Base-by-base conservation (phyloP, 176 grass and related monocot genomes). In the Cenchrus fungigraminus region DNA sequence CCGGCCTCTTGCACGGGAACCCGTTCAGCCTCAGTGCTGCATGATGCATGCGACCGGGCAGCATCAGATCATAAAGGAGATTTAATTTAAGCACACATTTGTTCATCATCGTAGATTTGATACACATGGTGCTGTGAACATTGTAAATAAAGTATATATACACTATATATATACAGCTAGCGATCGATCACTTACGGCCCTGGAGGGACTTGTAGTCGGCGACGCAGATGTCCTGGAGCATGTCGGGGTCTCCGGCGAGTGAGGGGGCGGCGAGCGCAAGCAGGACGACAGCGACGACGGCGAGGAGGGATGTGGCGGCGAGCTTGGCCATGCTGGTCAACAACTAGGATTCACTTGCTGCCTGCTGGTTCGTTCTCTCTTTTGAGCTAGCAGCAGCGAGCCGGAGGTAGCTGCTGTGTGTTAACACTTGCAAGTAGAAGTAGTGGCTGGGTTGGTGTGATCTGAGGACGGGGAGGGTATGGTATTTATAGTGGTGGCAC, bases 161-260 rank as follows among this genome's bases (percentile, higher is more conserved):
- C 22, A 25, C 22, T 25, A 2, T 51, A 53, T 15, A 19, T 56
- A 19, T 20, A 60, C 19, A 59, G 19, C n/a, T 6, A 19, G 42
- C 5, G 55, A 32, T 44, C 11, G 1, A n/a, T 44, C 6, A 87
- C 88, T 90, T 90, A 97, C 94, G 83, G 83, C 88, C 88, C 9
- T 86, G 0, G 1, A 90, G 54, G 9, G 94, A 88, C n/a, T 87
- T 83, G 85, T 91, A 91, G 66, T 97, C 92, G 16, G 94, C 90
- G 61, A 97, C 90, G 74, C 94, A 97, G 76, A 97, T 43, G 54
- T 97, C 94, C 71, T 97, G 94, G 50, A 97, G 88, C 92, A 94
- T 92, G 77, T 92, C 94, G 3, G 92, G 92, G 66, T 97, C 94
- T 16, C 84, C 82, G 11, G 90, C 86, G 55, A 91, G 70, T 0